Percentiles rank a stretch among this genome's conserved stretches.
phyloP scores from a whole-genome alignment of 805 yeast genomes.

The Barnettozyma pratensis region DNA sequence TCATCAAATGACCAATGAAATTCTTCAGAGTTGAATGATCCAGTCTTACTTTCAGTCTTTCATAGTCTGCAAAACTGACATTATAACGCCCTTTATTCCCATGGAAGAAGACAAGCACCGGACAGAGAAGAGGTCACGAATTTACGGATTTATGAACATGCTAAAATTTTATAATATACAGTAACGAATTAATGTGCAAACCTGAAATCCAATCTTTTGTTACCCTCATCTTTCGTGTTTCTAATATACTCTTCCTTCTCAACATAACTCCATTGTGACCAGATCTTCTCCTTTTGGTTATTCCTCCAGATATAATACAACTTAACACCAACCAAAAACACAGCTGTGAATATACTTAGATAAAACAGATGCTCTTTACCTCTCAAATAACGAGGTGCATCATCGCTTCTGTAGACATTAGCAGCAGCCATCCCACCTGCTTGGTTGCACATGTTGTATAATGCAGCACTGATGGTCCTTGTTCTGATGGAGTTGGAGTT shows the following conservation, averaged over 20 bases:
- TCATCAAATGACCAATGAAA: no score
- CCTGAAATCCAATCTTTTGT: conserved; percentile 50
- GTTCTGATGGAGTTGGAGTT: conserved; percentile 57
- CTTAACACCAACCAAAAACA: conserved; percentile 16
- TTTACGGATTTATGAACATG: background rate
- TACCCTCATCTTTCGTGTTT: conserved; percentile 48
- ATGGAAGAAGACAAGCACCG: no score
- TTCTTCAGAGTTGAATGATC: no score
- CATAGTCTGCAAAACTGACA: no score
- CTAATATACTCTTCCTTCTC: conserved; percentile 44
- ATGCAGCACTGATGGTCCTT: conserved; percentile 58
- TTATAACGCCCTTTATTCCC: no score
- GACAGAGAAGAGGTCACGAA: background rate
- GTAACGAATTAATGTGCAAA: conserved; percentile 19
- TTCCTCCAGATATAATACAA: conserved; percentile 28
- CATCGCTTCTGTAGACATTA: conserved; percentile 52
- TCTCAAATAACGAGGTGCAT: conserved; percentile 50
- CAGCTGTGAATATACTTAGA: conserved; percentile 3
- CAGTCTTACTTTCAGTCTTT: no score
- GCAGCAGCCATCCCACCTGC: conserved; percentile 48
- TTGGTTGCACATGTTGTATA: conserved; percentile 63
- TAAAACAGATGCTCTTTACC: conserved; percentile 39
- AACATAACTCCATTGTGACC: conserved; percentile 46
- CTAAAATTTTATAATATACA: no score
- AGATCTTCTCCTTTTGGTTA: conserved; percentile 36